phyloP scores from a whole-genome alignment of 352 stramenopile species.

The Phytophthora foliorum region DNA sequence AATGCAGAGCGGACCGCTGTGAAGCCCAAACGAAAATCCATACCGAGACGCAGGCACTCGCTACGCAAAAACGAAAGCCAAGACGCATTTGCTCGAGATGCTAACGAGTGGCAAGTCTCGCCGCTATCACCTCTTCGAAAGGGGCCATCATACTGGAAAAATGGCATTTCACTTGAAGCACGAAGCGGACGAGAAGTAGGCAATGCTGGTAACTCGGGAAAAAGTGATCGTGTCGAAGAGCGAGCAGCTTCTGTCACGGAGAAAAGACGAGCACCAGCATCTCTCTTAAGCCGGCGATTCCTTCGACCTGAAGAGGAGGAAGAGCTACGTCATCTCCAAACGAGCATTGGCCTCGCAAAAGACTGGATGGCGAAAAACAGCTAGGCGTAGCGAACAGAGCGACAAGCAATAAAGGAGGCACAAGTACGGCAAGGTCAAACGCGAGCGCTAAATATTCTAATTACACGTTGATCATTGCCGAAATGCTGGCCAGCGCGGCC shows the following conservation, averaged over 20 bases:
- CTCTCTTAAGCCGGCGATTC: conserved; percentile 49
- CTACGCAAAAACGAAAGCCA: background rate
- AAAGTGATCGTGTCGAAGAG: background rate
- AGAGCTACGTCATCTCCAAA: conserved; percentile 56
- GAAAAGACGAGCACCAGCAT: conserved; percentile 8
- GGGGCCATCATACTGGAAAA: conserved; percentile 60
- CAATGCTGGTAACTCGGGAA: background rate
- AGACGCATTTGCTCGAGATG: background rate
- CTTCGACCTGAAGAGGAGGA: conserved; percentile 66
- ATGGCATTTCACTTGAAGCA: conserved; percentile 60
- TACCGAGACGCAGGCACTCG: background rate
- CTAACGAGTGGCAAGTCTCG: conserved; percentile 38
- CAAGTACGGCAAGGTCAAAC: conserved; percentile 16
- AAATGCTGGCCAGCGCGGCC: conserved; percentile 76
- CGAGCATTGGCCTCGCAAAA: conserved; percentile 74
- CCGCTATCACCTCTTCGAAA: conserved; percentile 61
- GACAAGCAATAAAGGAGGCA: background rate
- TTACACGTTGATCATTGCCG: conserved; percentile 89
- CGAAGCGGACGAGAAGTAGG: background rate
- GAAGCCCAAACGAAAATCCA: conserved; percentile 10
- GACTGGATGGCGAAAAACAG: conserved; percentile 62
- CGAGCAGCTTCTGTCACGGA: background rate
- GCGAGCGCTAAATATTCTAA: conserved; percentile 61
- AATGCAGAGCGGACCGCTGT: background rate
- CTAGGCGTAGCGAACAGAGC: conserved; percentile 1